Conservation (phyloP, 768 basidiomycete genomes). For the Naganishia vishniacii region DNA sequence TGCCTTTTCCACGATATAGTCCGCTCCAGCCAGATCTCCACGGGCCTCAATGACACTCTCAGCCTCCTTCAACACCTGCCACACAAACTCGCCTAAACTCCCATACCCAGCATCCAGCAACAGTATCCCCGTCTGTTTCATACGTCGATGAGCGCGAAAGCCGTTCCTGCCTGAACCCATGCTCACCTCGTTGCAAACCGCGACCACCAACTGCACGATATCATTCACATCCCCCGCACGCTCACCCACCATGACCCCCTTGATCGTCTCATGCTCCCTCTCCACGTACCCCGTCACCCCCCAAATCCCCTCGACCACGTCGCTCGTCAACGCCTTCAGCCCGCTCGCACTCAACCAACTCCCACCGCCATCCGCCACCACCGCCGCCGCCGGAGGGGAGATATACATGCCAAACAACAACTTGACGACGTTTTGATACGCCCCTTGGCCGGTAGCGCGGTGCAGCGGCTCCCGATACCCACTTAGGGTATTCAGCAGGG, state of each 20-base stretch:
- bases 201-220: slow-evolving; percentile 63
- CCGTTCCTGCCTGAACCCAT: no score
- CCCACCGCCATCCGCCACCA: no score
- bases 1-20: slow-evolving; percentile 63
- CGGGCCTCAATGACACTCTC: slow-evolving; percentile 46
- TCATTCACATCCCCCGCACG: slow-evolving; percentile 69
- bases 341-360: slow-evolving; percentile 65
- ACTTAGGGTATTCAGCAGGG: slow-evolving; percentile 75
- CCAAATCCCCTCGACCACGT: slow-evolving; percentile 67
- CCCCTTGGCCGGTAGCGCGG: slow-evolving; percentile 66
- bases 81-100: slow-evolving; percentile 68
- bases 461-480: slow-evolving; percentile 73
- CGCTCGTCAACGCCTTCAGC: slow-evolving; percentile 56
- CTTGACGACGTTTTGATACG: slow-evolving; percentile 75
- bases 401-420: slow-evolving; percentile 69
- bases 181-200: slow-evolving; percentile 63
- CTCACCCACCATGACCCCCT: slow-evolving; percentile 68
- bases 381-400: slow-evolving; percentile 56
- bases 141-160: no score
- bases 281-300: slow-evolving; percentile 66
- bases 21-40: slow-evolving; percentile 52
- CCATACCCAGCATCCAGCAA: slow-evolving; percentile 60
- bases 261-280: slow-evolving; percentile 62
- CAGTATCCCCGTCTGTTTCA: slow-evolving; percentile 66
- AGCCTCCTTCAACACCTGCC: slow-evolving; percentile 62